Evolutionary conservation across 2,329 filamentous ascomycete genomes (phyloP).

Genomic region (Incumbomyces delicatus): DNA sequence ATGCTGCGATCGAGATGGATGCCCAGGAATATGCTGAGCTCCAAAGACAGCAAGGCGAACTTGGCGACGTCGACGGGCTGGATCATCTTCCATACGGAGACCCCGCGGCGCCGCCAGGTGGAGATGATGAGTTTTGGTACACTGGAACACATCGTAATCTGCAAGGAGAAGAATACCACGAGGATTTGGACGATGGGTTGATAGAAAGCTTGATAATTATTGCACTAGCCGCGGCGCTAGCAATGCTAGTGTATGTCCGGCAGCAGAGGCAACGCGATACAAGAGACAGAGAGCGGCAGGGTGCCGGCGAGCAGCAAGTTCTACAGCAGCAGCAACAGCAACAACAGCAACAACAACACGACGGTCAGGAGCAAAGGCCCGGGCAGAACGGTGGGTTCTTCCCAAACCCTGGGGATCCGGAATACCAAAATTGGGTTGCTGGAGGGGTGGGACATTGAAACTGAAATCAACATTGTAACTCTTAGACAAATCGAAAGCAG

Average conservation of each 20-base stretch:
- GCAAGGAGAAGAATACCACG: constrained; percentile 28
- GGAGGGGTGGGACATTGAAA: constrained; percentile 51
- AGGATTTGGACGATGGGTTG: constrained; percentile 61
- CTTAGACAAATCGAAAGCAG: no score
- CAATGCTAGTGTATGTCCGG: constrained; percentile 71
- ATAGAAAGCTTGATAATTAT: constrained; percentile 80
- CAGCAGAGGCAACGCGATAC: constrained; percentile 55
- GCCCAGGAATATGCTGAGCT: constrained; percentile 52
- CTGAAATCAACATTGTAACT: no score
- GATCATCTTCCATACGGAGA: constrained; percentile 32
- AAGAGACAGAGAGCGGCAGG: constrained; percentile 32
- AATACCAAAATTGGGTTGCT: constrained; percentile 57
- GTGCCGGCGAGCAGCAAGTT: constrained; percentile 13
- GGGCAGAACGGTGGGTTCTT: constrained; percentile 47
- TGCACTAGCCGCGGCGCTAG: constrained; percentile 61
- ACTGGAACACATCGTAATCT: background rate
- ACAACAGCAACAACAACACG: constrained; percentile 19
- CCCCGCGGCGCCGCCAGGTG: constrained; percentile 44
- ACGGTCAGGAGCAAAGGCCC: constrained; percentile 9
- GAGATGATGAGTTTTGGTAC: constrained; percentile 26
- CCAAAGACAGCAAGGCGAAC: constrained; percentile 33
- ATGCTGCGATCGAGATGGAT: constrained; percentile 56
- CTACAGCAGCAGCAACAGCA: constrained; percentile 24
- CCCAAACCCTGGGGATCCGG: constrained; percentile 56
- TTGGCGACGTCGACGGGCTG: constrained; percentile 23